Base-by-base conservation (phyloP, 257 asterid species). In the Nicotiana paniculata region DNA sequence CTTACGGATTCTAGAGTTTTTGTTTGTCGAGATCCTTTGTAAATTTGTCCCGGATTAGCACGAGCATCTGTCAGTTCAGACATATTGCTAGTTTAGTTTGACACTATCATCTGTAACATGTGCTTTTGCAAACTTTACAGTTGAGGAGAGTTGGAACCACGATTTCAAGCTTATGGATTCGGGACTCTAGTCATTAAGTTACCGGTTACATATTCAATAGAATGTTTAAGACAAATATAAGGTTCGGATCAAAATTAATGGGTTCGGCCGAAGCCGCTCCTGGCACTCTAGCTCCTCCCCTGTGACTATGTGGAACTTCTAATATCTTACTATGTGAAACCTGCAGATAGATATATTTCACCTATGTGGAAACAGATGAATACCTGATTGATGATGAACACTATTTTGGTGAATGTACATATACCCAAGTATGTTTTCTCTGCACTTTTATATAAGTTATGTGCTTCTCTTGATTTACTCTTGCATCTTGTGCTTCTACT, bases 1-100 rank as follows among this genome's bases (percentile, higher is more conserved):
- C 98, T 90, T 88, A 91, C 98, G 46, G 93, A 89, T 86, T 90
- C 92, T 65, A 77, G 81, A 57, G 91, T 82, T 82, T 90, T 91
- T 26, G 81, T 84, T 81, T 87, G 91, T 76, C 88, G 89, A 69
- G 89, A 81, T 57, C 94, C 91, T 85, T 84, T 91, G 69, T 90
- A 77, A 43, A 86, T 48, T 87, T 83, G 91, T 77, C 92, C 91
- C 0, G 88, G 64, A 77, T 86, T 90, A 85, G 91, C 93, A 66
- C 85, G 88, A 21, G 61, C 81, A 81, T 80, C 97, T 91, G 91
- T 32, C 77, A 81, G n/a, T 72, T 78, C 70, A 83, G 83, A 81
- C 79, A 48, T 48, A 26, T 26, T 43, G 16, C 43, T 24, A 15
- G 62, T 53, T 82, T 55, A 35, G 51, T 30, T 43, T 51, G 16